These are phyloP conservation scores for Abrus precatorius DNA, from an alignment of 306 rosid genomes.

Conservation along the genomic window DNA sequence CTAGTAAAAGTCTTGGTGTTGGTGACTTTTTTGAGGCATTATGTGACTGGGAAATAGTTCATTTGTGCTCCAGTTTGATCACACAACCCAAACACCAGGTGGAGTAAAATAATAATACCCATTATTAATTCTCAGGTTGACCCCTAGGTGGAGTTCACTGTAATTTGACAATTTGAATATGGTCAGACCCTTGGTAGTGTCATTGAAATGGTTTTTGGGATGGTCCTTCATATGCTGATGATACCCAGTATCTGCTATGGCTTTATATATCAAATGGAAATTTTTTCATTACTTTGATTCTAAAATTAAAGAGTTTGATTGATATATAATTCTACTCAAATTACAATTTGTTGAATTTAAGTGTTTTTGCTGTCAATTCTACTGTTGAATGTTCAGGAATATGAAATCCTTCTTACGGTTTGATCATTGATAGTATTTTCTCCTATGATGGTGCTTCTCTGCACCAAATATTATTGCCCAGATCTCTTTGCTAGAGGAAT, in stretches of 20 bases:
- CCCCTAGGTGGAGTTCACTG: constrained; percentile 10
- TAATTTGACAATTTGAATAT: constrained; percentile 22
- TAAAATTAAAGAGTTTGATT: constrained; percentile 4
- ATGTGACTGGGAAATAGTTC: background rate
- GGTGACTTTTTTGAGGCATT: constrained; percentile 11
- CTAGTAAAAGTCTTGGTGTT: constrained; percentile 4
- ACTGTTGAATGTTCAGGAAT: constrained; percentile 32
- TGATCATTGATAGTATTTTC: constrained; percentile 25
- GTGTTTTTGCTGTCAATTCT: constrained; percentile 42
- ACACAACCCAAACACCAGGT: background rate
- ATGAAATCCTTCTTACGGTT: background rate
- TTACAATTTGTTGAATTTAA: constrained; percentile 28
- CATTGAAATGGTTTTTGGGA: background rate
- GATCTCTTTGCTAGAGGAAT: constrained; percentile 91
- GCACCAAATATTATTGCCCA: constrained; percentile 49
- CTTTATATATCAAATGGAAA: background rate
- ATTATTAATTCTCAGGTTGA: constrained; percentile 9
- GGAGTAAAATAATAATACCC: constrained; percentile 9
- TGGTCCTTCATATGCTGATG: constrained; percentile 7
- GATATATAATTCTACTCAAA: background rate
- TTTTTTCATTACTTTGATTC: background rate
- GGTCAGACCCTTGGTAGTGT: constrained; percentile 14
- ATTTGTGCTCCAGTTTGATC: background rate
- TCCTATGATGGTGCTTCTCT: constrained; percentile 5
- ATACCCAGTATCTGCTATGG: constrained; percentile 11